Evolutionary conservation across 768 basidiomycete species (phyloP).

Genomic region (Boletales sp.): DNA sequence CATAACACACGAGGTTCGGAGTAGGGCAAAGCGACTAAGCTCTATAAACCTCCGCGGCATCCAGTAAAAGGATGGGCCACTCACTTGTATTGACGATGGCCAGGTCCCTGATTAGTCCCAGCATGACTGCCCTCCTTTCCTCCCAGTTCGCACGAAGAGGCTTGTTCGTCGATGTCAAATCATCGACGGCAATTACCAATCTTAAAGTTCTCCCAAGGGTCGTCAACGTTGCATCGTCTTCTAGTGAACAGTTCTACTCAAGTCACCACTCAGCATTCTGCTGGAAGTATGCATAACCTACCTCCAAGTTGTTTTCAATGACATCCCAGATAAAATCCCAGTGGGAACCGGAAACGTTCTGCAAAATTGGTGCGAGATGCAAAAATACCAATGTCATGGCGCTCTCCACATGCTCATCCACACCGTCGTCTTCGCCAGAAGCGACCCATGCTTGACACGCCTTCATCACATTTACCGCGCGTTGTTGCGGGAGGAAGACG

Average conservation of each 20-base stretch:
- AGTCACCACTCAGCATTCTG: neutral
- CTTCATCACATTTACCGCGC: constrained; percentile 86
- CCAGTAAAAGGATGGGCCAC: constrained; percentile 12
- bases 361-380: constrained; percentile 81
- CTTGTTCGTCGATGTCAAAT: constrained; percentile 71
- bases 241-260: constrained; percentile 55
- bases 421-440: constrained; percentile 48
- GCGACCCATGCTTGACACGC: constrained; percentile 81
- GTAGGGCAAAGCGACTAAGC: constrained; percentile 14
- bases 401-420: constrained; percentile 77
- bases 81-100: constrained; percentile 53
- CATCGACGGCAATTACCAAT: constrained; percentile 64
- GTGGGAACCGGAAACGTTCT: constrained; percentile 81
- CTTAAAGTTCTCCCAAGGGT: constrained; percentile 66
- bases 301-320: constrained; percentile 85
- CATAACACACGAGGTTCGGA: constrained; percentile 66
- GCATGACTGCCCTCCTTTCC: constrained; percentile 46
- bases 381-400: constrained; percentile 71
- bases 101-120: constrained; percentile 60
- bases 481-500: constrained; percentile 77
- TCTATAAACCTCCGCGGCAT: neutral
- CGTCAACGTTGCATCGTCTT: constrained; percentile 56
- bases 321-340: constrained; percentile 94
- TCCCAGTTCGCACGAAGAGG: constrained; percentile 67
- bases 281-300: constrained; percentile 28